Conservation (phyloP, 169 alveolate species). For the Cryptosporidium felis region DNA sequence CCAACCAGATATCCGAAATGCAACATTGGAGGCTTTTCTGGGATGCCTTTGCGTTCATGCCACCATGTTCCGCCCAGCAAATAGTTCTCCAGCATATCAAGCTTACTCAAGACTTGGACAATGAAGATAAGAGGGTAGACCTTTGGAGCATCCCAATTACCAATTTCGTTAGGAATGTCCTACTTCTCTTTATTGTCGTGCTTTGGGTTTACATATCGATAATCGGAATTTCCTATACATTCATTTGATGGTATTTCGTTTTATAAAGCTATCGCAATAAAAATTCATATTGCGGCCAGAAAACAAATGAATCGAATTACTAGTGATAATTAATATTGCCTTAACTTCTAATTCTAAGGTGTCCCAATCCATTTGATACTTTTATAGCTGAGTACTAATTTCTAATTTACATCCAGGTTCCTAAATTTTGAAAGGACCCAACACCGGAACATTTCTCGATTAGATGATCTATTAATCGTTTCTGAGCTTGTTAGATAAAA, state of each 20-base stretch:
- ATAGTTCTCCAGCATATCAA: conserved; percentile 56
- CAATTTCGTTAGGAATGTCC: not conserved
- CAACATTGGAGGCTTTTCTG: conserved; percentile 59
- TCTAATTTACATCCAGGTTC: no score
- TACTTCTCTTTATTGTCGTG: conserved; percentile 4
- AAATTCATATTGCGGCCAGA: no score
- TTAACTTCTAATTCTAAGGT: no score
- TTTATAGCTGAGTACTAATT: no score
- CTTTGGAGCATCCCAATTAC: conserved; percentile 57
- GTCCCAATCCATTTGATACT: no score
- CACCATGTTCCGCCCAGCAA: conserved; percentile 70
- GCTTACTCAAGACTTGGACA: conserved; percentile 57
- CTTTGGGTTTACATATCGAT: conserved; percentile 47
- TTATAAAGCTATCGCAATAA: no score
- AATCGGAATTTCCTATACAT: conserved; percentile 27
- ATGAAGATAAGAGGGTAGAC: conserved; percentile 45
- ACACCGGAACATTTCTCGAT: no score
- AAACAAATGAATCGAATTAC: no score
- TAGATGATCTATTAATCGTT: no score
- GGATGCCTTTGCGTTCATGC: conserved; percentile 68
- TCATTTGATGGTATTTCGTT: not conserved
- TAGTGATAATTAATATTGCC: no score
- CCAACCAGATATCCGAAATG: conserved; percentile 41
- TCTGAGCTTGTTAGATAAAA: conserved; percentile 1
- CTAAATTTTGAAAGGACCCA: no score